Conservation (phyloP, 2,329 filamentous ascomycete genomes). For the Magnaporthales sp. region DNA sequence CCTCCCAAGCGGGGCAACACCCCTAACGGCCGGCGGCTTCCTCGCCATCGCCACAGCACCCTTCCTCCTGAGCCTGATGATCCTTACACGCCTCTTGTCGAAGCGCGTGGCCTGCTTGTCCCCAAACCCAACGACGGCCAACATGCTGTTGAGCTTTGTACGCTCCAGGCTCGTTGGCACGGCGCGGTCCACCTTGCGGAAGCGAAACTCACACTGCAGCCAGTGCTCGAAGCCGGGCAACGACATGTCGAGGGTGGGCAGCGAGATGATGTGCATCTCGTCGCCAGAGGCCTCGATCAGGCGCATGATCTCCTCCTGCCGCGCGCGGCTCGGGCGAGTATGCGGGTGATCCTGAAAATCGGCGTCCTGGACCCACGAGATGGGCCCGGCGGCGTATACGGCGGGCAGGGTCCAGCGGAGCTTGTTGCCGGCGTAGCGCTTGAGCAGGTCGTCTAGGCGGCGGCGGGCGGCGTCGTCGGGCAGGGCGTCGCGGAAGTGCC, state of each 20-base stretch:
- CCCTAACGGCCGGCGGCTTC: background rate
- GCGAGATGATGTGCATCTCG: conserved; percentile 30
- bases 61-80: background rate
- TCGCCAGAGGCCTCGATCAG: background rate
- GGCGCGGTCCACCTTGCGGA: conserved; percentile 36
- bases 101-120: background rate
- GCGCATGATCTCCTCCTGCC: background rate
- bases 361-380: conserved; percentile 15
- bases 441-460: conserved; percentile 33
- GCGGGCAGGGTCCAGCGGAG: conserved; percentile 46
- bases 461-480: conserved; percentile 13
- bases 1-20: background rate
- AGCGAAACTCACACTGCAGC: conserved; percentile 40
- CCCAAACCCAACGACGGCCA: background rate
- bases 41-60: background rate
- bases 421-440: conserved; percentile 43
- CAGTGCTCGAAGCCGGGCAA: conserved; percentile 37
- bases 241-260: conserved; percentile 42
- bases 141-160: background rate
- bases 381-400: conserved; percentile 35
- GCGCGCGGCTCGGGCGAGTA: background rate
- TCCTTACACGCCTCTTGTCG: background rate
- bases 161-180: conserved; percentile 13
- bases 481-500: conserved; percentile 38
- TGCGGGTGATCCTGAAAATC: conserved; percentile 6